These are phyloP conservation scores for Lagenidium giganteum DNA, from an alignment of 352 stramenopile genomes.

Conservation along the genomic window DNA sequence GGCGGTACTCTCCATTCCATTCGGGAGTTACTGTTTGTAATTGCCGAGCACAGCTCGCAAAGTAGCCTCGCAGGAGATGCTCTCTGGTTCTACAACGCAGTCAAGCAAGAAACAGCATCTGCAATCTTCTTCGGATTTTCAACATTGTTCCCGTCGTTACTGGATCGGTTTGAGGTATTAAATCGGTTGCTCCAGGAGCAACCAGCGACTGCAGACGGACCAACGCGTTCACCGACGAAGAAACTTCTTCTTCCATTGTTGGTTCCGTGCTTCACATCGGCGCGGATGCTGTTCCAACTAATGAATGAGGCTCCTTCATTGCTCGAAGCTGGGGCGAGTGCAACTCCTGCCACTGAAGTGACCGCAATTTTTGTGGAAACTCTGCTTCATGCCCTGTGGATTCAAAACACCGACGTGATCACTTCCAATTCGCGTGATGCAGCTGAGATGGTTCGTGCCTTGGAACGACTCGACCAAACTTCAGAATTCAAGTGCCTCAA, in stretches of 20 bases:
- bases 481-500: conserved; percentile 82
- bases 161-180: conserved; percentile 78
- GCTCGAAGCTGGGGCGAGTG: conserved; percentile 14
- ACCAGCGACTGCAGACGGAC: conserved; percentile 11
- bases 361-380: conserved; percentile 46
- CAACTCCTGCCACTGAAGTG: conserved; percentile 14
- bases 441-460: neutral
- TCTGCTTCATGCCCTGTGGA: conserved; percentile 51
- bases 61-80: conserved; percentile 26
- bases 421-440: conserved; percentile 5
- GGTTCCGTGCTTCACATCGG: conserved; percentile 73
- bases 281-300: conserved; percentile 82
- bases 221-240: conserved; percentile 31
- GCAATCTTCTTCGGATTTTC: conserved; percentile 79
- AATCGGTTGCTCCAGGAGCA: conserved; percentile 64
- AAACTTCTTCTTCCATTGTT: conserved; percentile 78
- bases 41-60: conserved; percentile 47
- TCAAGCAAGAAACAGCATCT: conserved; percentile 76
- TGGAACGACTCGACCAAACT: conserved; percentile 42
- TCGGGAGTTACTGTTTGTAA: conserved; percentile 61
- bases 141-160: conserved; percentile 72
- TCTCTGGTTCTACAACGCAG: conserved; percentile 65
- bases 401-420: conserved; percentile 23
- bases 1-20: conserved; percentile 47
- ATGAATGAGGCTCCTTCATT: conserved; percentile 43